A percentile compares a stretch with the other conserved stretches of the same genome.
phyloP scores from a whole-genome alignment of 225 moss, liverwort and hornwort genomes.

The Pseudisothecium myosuroides region DNA sequence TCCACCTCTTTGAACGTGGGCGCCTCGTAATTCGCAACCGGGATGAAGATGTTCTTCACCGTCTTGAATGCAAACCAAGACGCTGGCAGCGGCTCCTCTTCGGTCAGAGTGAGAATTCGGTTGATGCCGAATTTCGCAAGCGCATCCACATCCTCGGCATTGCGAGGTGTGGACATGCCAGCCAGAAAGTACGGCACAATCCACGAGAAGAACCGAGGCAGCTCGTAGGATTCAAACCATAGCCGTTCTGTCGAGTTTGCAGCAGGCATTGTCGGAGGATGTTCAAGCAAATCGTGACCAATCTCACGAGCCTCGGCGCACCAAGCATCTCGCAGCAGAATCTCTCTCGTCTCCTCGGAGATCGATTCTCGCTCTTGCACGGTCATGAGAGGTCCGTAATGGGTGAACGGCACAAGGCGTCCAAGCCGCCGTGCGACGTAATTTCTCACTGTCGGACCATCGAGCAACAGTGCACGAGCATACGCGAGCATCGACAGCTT shows the following conservation, averaged over 20 bases:
- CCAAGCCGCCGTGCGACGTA: conserved; percentile 14
- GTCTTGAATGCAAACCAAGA: conserved; percentile 33
- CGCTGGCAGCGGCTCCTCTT: conserved; percentile 41
- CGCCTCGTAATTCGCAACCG: conserved; percentile 36
- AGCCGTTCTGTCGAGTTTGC: conserved; percentile 13
- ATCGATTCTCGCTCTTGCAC: conserved; percentile 10
- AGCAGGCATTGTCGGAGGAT: neutral
- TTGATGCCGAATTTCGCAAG: conserved; percentile 50
- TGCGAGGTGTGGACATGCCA: conserved; percentile 69
- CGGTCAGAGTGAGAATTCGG: conserved; percentile 47
- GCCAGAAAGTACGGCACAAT: conserved; percentile 63
- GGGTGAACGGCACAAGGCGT: neutral
- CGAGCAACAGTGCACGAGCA: conserved; percentile 11
- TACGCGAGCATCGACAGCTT: conserved; percentile 34
- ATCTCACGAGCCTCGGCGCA: conserved; percentile 12
- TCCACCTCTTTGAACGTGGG: conserved; percentile 70
- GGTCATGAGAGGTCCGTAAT: conserved; percentile 29
- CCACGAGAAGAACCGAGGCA: conserved; percentile 70
- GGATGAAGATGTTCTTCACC: conserved; percentile 38
- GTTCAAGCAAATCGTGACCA: conserved; percentile 6
- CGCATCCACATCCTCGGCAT: conserved; percentile 25
- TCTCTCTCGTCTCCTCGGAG: neutral
- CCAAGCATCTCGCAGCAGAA: conserved; percentile 24
- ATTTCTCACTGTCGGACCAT: neutral
- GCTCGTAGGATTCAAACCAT: conserved; percentile 12